Conservation (phyloP, 257 asterid species). For the Solanum phureja region DNA sequence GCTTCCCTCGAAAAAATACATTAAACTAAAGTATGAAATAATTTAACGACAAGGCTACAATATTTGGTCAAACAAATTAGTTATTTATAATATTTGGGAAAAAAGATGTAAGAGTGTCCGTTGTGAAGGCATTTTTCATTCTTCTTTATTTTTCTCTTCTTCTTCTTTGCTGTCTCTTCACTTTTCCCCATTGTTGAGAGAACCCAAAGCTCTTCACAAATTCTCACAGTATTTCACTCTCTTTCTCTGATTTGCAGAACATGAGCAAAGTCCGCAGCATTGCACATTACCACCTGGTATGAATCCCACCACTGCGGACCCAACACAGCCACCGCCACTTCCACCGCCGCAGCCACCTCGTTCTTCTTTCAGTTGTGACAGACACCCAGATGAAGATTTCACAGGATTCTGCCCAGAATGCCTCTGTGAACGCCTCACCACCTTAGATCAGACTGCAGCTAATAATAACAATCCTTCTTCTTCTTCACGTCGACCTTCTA, state of each 20-base stretch:
- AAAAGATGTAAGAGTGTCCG: neutral
- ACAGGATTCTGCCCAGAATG: conserved; percentile 87
- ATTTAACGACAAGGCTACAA: neutral
- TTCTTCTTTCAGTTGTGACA: conserved; percentile 81
- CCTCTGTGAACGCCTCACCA: conserved; percentile 79
- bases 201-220: neutral
- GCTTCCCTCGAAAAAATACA: neutral
- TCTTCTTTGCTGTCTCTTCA: neutral
- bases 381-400: conserved; percentile 74
- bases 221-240: neutral
- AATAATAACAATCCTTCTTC: conserved; percentile 31
- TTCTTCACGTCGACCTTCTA: conserved; percentile 10
- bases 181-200: neutral
- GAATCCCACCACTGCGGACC: conserved; percentile 72
- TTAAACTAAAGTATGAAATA: neutral
- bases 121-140: neutral
- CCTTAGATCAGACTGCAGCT: conserved; percentile 51
- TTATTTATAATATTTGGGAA: neutral
- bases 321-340: conserved; percentile 47
- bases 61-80: neutral
- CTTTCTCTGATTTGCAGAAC: neutral
- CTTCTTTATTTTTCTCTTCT: neutral
- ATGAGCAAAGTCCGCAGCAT: conserved; percentile 34
- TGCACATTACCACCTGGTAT: conserved; percentile 38
- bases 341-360: conserved; percentile 75